Conservation (phyloP, 2,329 filamentous ascomycete genomes). For the Rutstroemia sydowiana region DNA sequence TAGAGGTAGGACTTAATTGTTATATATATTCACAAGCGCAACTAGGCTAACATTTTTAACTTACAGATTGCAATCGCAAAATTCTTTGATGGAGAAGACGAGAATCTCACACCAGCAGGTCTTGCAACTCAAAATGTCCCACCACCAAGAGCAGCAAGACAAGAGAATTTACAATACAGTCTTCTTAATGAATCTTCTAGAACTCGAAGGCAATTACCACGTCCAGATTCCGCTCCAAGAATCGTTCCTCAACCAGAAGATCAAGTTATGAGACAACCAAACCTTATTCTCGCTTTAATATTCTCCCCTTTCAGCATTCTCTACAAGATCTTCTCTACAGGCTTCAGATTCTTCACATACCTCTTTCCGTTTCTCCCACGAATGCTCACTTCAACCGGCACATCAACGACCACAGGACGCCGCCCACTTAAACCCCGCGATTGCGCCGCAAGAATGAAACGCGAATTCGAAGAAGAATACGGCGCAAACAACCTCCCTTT, state of each 20-base stretch:
- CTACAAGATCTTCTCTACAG: slow-evolving; percentile 61
- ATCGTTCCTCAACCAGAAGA: slow-evolving; percentile 69
- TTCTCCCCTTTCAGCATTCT: slow-evolving; percentile 76
- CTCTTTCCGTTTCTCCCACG: slow-evolving; percentile 76
- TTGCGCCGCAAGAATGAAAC: slow-evolving; percentile 78
- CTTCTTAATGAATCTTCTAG: slow-evolving; percentile 31
- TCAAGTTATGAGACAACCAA: slow-evolving; percentile 57
- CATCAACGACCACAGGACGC: slow-evolving; percentile 59
- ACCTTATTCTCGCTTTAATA: slow-evolving; percentile 65
- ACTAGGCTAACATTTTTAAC: slow-evolving; percentile 10
- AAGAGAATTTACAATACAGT: slow-evolving; percentile 67
- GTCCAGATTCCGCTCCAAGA: slow-evolving; percentile 65
- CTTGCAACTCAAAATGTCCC: slow-evolving; percentile 54
- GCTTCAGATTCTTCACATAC: slow-evolving; percentile 68
- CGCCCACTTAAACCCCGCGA: slow-evolving; percentile 77
- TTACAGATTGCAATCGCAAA: slow-evolving; percentile 84
- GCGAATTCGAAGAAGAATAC: slow-evolving; percentile 94
- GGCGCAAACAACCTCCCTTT: slow-evolving; percentile 66
- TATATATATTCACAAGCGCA: neutral
- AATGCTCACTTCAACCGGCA: slow-evolving; percentile 45
- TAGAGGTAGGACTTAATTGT: slow-evolving; percentile 52
- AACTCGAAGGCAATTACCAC: slow-evolving; percentile 31
- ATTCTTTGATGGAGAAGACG: slow-evolving; percentile 93
- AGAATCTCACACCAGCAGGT: slow-evolving; percentile 74
- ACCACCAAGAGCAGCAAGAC: slow-evolving; percentile 54